Evolutionary conservation across 2,329 filamentous ascomycete genomes (phyloP).

Genomic region (Dothistroma pini): DNA sequence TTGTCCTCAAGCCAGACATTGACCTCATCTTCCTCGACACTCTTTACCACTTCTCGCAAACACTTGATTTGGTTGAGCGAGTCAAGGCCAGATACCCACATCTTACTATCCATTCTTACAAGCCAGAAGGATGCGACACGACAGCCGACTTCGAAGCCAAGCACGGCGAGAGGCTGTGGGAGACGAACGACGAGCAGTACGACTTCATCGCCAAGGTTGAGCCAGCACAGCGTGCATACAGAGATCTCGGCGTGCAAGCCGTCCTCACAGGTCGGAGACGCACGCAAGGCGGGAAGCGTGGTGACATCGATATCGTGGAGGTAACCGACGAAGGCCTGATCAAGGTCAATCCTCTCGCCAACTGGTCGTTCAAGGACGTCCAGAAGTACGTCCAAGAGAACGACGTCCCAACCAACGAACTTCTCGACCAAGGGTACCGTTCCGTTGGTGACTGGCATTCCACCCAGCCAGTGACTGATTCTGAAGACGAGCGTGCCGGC

Average conservation of each 20-base stretch:
- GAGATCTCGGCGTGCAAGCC: slow-evolving; percentile 80
- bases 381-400: slow-evolving; percentile 81
- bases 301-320: slow-evolving; percentile 86
- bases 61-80: slow-evolving; percentile 55
- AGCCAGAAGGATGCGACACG: slow-evolving; percentile 71
- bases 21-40: slow-evolving; percentile 55
- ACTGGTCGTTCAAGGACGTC: slow-evolving; percentile 90
- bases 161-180: slow-evolving; percentile 81
- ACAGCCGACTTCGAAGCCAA: slow-evolving; percentile 73
- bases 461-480: slow-evolving; percentile 79
- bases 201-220: slow-evolving; percentile 98
- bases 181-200: slow-evolving; percentile 81
- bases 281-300: slow-evolving; percentile 89
- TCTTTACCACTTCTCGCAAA: slow-evolving; percentile 51
- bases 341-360: slow-evolving; percentile 96
- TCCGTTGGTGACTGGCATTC: slow-evolving; percentile 98
- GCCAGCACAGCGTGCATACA: slow-evolving; percentile 86
- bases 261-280: slow-evolving; percentile 88
- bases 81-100: slow-evolving; percentile 73
- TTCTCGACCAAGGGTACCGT: slow-evolving; percentile 95
- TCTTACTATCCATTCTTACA: slow-evolving; percentile 82
- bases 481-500: slow-evolving; percentile 92
- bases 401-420: slow-evolving; percentile 86
- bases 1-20: slow-evolving; percentile 52
- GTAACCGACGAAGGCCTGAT: slow-evolving; percentile 85